These are phyloP conservation scores for Populus tremula DNA, from an alignment of 345 rosid species.

Conservation along the genomic window DNA sequence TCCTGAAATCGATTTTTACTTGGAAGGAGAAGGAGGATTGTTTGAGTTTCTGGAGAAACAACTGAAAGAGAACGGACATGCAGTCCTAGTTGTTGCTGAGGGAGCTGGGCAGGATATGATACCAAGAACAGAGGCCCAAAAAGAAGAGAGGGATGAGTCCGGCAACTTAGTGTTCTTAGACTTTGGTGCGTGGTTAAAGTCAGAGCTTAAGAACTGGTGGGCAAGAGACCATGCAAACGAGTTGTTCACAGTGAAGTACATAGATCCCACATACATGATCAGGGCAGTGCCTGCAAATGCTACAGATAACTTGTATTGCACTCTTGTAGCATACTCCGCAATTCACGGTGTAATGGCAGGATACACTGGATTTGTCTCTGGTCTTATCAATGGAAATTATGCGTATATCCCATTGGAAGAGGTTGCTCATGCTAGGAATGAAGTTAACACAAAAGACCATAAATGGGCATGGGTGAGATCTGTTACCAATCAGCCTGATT, in stretches of 20 bases:
- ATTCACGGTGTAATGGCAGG: conserved; percentile 93
- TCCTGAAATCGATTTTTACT: conserved; percentile 67
- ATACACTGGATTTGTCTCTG: conserved; percentile 77
- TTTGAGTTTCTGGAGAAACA: conserved; percentile 60
- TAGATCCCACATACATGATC: conserved; percentile 93
- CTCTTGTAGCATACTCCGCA: conserved; percentile 83
- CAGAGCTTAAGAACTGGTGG: conserved; percentile 80
- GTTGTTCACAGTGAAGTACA: conserved; percentile 75
- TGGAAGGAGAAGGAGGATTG: conserved; percentile 74
- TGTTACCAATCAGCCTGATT: conserved; percentile 82
- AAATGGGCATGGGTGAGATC: conserved; percentile 96
- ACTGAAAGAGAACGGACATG: conserved; percentile 64
- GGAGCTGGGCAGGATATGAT: conserved; percentile 88
- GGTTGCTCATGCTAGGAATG: conserved; percentile 61
- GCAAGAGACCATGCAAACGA: conserved; percentile 53
- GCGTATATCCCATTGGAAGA: conserved; percentile 79
- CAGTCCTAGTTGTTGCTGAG: conserved; percentile 79
- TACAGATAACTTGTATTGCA: conserved; percentile 71
- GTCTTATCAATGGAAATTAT: conserved; percentile 82
- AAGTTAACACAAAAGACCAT: conserved; percentile 62
- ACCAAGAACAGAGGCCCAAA: conserved; percentile 60
- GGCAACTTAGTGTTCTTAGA: conserved; percentile 80
- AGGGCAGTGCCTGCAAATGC: conserved; percentile 88
- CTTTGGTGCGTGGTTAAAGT: conserved; percentile 75
- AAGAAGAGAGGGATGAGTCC: conserved; percentile 75